A percentile compares a stretch with the other conserved stretches of the same genome.
Conservation (phyloP, 495 filamentous ascomycete genomes). For the Patellaria atrata region DNA sequence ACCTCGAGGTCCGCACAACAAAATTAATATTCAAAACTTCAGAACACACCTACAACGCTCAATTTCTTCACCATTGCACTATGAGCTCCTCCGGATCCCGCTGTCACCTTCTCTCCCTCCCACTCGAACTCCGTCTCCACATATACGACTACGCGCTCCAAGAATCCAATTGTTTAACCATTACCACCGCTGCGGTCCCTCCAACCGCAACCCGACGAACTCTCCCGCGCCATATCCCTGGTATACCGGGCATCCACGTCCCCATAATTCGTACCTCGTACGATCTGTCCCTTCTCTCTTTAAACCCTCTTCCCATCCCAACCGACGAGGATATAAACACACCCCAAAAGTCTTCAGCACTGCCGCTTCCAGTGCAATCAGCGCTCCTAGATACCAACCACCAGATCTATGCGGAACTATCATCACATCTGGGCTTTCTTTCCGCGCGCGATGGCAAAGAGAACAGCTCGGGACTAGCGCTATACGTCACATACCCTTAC, state of each 20-base stretch:
- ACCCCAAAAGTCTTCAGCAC: not conserved
- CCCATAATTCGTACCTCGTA: slow-evolving; percentile 8
- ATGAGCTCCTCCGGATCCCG: no score
- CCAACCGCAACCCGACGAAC: not conserved
- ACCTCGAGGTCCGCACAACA: no score
- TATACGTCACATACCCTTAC: slow-evolving; percentile 21
- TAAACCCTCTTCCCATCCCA: slow-evolving; percentile 1
- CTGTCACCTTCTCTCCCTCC: no score
- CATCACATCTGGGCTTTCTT: slow-evolving; percentile 4
- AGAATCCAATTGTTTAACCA: slow-evolving; percentile 8
- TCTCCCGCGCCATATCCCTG: slow-evolving; percentile 3
- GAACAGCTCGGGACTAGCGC: not conserved
- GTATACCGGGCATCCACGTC: slow-evolving; percentile 3
- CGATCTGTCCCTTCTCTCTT: slow-evolving; percentile 9
- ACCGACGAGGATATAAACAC: not conserved
- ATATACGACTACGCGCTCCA: slow-evolving; percentile 18
- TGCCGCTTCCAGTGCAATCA: slow-evolving; percentile 6
- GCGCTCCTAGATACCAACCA: slow-evolving; percentile 9
- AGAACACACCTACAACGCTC: no score
- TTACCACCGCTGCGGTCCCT: slow-evolving; percentile 16
- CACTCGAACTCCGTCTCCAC: slow-evolving; percentile 13
- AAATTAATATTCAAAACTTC: no score
- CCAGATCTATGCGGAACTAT: slow-evolving; percentile 7
- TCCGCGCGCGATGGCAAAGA: slow-evolving; percentile 1
- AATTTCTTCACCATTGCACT: no score